phyloP scores from a whole-genome alignment of 345 rosid species.

The Draba incana region DNA sequence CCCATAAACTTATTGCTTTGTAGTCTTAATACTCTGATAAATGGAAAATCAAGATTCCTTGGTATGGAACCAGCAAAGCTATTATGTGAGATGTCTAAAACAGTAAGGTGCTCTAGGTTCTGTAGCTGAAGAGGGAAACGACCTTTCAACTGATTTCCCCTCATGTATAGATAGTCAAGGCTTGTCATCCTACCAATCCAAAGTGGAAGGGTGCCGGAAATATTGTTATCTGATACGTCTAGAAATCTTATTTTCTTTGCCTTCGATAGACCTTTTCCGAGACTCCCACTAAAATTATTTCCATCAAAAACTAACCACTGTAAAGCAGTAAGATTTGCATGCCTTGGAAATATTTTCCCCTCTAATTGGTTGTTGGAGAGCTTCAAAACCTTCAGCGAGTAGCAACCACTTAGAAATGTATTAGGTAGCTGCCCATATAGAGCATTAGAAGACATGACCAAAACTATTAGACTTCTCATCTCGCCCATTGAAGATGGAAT shows the following conservation, averaged over 20 bases:
- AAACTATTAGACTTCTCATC: constrained; percentile 20
- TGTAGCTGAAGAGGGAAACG: constrained; percentile 56
- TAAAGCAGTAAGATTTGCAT: too few relatives aligned
- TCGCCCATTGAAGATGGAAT: constrained; percentile 31
- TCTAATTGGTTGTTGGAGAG: constrained; percentile 31
- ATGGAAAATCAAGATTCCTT: constrained; percentile 55
- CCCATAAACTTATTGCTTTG: constrained; percentile 48
- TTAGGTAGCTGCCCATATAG: constrained; percentile 28
- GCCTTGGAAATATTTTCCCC: too few relatives aligned
- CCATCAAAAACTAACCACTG: too few relatives aligned
- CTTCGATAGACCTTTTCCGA: constrained; percentile 5
- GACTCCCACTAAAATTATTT: too few relatives aligned
- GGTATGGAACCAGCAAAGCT: constrained; percentile 58
- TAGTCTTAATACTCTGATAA: constrained; percentile 1
- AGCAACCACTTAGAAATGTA: constrained; percentile 4
- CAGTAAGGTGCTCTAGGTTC: constrained; percentile 45
- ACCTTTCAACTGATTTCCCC: constrained; percentile 31
- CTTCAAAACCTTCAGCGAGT: constrained; percentile 8
- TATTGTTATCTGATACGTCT: constrained; percentile 25
- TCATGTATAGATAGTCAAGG: neutral
- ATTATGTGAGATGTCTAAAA: constrained; percentile 64
- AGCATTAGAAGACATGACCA: constrained; percentile 34
- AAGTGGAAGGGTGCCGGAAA: constrained; percentile 2
- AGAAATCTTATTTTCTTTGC: constrained; percentile 4
- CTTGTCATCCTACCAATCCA: constrained; percentile 24